Evolutionary conservation across 441 rosid genomes (phyloP), one percentile per base, ranked within the genome.

Genomic region (Populus tomentosa): DNA sequence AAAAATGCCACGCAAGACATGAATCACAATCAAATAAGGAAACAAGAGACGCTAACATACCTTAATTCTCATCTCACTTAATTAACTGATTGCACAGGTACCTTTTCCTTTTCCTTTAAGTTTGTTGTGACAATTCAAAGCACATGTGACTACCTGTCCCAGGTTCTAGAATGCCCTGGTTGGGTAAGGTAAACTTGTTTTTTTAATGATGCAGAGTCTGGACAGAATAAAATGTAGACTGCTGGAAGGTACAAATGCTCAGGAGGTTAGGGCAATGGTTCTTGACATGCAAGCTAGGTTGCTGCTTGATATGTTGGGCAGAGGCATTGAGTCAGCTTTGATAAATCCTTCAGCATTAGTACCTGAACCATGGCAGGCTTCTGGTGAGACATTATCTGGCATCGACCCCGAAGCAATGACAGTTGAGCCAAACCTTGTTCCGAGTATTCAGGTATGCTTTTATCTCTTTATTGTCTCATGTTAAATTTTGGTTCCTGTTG

Each of bases 181-280:
- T 50, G 0, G 7, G 59, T 18, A 14, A 18, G 61, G 7, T 64
- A 70, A 38, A 30, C 40, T 42, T 80, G 72, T 26, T 63, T 62
- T 72, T 78, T 71, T 53, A 82, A 63, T 81, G 71, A 71, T 87
- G 91, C 94, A 97, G 99, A 94, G 92, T 82, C 90, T 97, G 70
- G 99, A 97, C 89, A 90, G 98, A 86, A 93, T 97, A 84, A 97
- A 97, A 84, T 97, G 99, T 82, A 89, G 99, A 84, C 86, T 97
- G 69, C 85, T 97, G 80, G 99, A 97, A 89, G 99, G 99, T 81
- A 91, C 92, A 82, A 94, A 93, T 84, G 98, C 98, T 78, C 99
- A 97, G 86, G 99, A 97, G 88, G 98, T 94, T 73, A 93, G 98
- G 85, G 99, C 99, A 84, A 93, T 97, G 99, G 99, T 97, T 83